Evolutionary conservation across 768 basidiomycete species (phyloP).

Genomic region (Chiua virens): DNA sequence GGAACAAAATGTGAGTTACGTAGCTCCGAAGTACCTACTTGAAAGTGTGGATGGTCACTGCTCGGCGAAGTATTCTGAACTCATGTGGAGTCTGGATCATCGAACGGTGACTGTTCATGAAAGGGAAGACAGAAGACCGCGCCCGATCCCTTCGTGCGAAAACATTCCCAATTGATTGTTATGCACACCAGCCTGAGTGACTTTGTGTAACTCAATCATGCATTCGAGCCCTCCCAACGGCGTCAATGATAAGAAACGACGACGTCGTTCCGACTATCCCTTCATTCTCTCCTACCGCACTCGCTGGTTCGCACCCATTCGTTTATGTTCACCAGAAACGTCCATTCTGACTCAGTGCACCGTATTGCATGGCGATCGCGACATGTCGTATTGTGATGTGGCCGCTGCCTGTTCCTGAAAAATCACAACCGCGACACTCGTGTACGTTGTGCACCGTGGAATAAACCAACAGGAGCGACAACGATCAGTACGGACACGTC

Average conservation of each 20-base stretch:
- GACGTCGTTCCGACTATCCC: conserved; percentile 52
- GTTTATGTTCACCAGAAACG: background rate
- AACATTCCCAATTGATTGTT: no score
- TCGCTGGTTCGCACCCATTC: conserved; percentile 51
- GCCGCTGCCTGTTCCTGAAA: no score
- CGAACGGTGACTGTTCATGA: no score
- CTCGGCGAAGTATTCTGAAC: no score
- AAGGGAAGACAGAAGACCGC: no score
- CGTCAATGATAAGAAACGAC: conserved; percentile 32
- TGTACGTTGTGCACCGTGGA: background rate
- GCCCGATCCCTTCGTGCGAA: no score
- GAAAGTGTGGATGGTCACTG: no score
- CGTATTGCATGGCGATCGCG: background rate
- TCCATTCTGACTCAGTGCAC: conserved; percentile 8
- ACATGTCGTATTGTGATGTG: no score
- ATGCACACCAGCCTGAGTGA: no score
- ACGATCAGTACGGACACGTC: conserved; percentile 81
- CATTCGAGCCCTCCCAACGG: background rate
- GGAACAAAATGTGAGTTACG: no score
- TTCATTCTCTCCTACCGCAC: conserved; percentile 66
- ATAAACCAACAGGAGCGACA: conserved; percentile 66
- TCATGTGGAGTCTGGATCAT: no score
- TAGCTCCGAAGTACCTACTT: no score
- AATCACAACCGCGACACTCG: background rate
- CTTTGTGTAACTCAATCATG: conserved; percentile 1